These are phyloP conservation scores for Penicillium sp. DNA, from an alignment of 2,329 filamentous ascomycete genomes.

Conservation along the genomic window DNA sequence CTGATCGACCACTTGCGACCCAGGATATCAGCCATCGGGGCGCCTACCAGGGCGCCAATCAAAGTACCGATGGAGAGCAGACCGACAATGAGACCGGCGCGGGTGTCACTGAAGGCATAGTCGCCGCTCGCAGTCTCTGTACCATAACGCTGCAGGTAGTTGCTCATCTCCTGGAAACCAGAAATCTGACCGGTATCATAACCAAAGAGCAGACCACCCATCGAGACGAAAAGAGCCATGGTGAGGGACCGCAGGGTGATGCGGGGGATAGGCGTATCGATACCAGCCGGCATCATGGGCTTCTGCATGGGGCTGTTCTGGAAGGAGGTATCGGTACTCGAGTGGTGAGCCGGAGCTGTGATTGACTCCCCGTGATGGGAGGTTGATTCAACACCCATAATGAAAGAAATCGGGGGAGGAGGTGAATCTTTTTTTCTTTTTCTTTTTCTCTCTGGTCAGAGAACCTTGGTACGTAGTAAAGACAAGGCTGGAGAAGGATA, in stretches of 20 bases:
- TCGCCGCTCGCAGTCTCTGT: conserved; percentile 28
- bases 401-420: conserved; percentile 1
- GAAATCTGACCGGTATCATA: conserved; percentile 48
- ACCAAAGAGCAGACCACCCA: conserved; percentile 48
- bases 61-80: conserved; percentile 46
- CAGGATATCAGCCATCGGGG: conserved; percentile 42
- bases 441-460: neutral
- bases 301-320: conserved; percentile 21
- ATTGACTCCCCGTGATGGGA: conserved; percentile 33
- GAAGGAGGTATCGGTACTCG: conserved; percentile 25
- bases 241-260: conserved; percentile 39
- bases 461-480: neutral
- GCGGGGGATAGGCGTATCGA: conserved; percentile 33
- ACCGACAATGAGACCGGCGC: conserved; percentile 44
- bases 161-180: conserved; percentile 43
- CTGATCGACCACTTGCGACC: conserved; percentile 45
- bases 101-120: conserved; percentile 40
- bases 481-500: neutral
- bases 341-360: conserved; percentile 24
- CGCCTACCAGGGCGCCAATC: conserved; percentile 40
- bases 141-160: conserved; percentile 44
- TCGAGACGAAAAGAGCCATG: conserved; percentile 47
- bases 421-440: neutral
- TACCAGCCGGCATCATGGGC: conserved; percentile 17
- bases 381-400: conserved; percentile 31